These are phyloP conservation scores for Citrus maxima DNA, from an alignment of 345 rosid genomes.

Conservation along the genomic window DNA sequence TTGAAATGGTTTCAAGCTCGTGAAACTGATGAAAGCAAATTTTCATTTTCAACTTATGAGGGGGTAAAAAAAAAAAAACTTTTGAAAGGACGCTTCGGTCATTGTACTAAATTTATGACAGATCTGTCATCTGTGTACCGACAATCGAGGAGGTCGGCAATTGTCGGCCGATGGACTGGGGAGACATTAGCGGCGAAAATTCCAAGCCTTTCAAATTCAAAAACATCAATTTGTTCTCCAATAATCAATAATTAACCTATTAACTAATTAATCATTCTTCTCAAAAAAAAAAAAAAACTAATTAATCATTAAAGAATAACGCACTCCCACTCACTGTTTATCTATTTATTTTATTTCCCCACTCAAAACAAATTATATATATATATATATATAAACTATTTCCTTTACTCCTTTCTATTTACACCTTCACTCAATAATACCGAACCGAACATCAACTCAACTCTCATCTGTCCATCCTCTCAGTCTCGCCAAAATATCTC, in stretches of 20 bases:
- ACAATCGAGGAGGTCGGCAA: conserved; percentile 64
- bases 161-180: conserved; percentile 57
- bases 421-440: conserved; percentile 11
- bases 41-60: not conserved
- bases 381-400: not conserved
- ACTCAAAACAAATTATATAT: not conserved
- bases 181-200: conserved; percentile 35
- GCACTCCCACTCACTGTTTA: not conserved
- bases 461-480: not conserved
- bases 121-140: conserved; percentile 40
- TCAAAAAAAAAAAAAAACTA: not conserved
- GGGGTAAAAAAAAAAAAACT: no score
- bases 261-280: not conserved
- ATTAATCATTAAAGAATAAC: no score
- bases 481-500: conserved; percentile 14
- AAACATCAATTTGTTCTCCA: not conserved
- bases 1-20: not conserved
- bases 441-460: not conserved
- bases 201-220: conserved; percentile 18
- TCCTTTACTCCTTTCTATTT: conserved; percentile 5
- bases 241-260: not conserved
- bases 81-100: conserved; percentile 33
- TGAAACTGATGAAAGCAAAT: no score
- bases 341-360: conserved; percentile 5
- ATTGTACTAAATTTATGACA: conserved; percentile 21